Percentiles rank a stretch among this genome's conserved stretches.
These are phyloP conservation scores for Cudoniella acicularis DNA, from an alignment of 495 filamentous ascomycete genomes.

Conservation along the genomic window DNA sequence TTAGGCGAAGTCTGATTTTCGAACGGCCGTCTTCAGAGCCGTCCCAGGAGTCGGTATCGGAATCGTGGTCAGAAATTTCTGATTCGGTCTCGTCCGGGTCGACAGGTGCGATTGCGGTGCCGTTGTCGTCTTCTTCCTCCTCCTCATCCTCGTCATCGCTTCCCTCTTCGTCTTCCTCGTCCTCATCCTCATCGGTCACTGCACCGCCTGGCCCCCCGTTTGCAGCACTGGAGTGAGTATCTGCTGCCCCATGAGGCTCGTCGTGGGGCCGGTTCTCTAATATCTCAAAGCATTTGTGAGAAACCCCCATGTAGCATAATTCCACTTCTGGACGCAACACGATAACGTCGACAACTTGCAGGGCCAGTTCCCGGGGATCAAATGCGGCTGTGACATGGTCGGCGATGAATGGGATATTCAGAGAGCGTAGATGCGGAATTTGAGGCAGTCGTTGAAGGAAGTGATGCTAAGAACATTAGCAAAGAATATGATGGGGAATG, in stretches of 20 bases:
- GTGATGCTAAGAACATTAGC: constrained; percentile 66
- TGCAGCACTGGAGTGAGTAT: constrained; percentile 25
- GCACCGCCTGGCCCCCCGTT: constrained; percentile 29
- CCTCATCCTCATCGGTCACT: constrained; percentile 39
- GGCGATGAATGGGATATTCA: constrained; percentile 74
- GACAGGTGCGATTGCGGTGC: constrained; percentile 28
- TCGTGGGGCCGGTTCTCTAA: constrained; percentile 60
- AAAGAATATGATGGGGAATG: constrained; percentile 18
- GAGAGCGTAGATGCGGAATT: constrained; percentile 68
- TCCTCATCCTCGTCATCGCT: constrained; percentile 45
- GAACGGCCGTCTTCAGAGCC: constrained; percentile 39
- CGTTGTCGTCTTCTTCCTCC: constrained; percentile 39
- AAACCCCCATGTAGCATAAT: constrained; percentile 79
- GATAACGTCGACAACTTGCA: constrained; percentile 82
- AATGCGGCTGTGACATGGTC: constrained; percentile 56
- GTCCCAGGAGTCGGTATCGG: constrained; percentile 42
- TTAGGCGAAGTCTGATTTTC: constrained; percentile 58
- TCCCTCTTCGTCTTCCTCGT: constrained; percentile 36
- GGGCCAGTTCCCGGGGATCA: constrained; percentile 69
- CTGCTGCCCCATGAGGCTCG: constrained; percentile 32
- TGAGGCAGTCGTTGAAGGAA: constrained; percentile 81
- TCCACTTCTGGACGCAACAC: constrained; percentile 81
- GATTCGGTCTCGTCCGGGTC: constrained; percentile 42
- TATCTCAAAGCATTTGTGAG: constrained; percentile 84
- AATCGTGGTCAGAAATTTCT: constrained; percentile 50